Evolutionary conservation across 495 filamentous ascomycete species (phyloP).

Genomic region (Annulohypoxylon moriforme): DNA sequence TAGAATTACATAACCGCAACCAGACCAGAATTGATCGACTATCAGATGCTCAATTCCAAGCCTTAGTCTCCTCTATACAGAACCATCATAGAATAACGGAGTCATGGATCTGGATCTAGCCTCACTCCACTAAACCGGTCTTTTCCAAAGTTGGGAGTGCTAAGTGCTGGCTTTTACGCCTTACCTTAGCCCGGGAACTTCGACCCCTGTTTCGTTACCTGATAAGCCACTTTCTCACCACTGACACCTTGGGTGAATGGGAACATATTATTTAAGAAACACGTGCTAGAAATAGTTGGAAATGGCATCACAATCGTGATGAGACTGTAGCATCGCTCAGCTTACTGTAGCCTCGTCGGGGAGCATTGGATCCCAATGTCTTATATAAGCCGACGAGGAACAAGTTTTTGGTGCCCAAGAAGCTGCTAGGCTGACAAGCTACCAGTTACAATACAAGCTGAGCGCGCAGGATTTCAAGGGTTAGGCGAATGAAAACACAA

Average conservation of each 20-base stretch:
- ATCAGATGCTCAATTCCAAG: neutral
- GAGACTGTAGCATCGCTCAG: neutral
- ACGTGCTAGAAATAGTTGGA: neutral
- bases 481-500: constrained; percentile 6
- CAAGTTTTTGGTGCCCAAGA: neutral
- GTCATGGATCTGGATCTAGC: neutral
- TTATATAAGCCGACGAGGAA: neutral
- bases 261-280: neutral
- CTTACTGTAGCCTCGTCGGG: neutral
- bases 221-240: neutral
- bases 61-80: neutral
- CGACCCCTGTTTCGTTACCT: neutral
- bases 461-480: neutral
- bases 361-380: neutral
- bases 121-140: neutral
- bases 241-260: neutral
- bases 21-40: neutral
- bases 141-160: neutral
- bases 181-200: neutral
- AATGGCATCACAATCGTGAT: neutral
- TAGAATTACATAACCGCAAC: constrained; percentile 4
- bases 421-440: constrained; percentile 1
- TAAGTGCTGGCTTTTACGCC: neutral
- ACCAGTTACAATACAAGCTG: neutral
- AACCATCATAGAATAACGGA: neutral